Base-by-base conservation (phyloP, 2,329 filamentous ascomycete species). In the Byssoonygena ceratinophila region DNA sequence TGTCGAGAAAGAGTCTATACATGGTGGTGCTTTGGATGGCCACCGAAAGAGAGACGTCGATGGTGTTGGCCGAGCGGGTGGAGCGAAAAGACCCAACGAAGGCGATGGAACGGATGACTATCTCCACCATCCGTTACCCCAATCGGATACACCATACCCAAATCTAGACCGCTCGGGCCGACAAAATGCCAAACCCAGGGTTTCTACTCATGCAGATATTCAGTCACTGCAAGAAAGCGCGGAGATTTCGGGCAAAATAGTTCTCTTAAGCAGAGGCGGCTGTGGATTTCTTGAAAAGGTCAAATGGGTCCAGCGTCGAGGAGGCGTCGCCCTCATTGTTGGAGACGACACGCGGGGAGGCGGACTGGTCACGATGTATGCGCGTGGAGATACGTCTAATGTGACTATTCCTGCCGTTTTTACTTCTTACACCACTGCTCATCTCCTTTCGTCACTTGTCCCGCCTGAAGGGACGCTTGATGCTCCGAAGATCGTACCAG, bases 201-300 rank as follows among this genome's bases (percentile, higher is more conserved):
- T 65, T 43, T 55, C 66, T 36, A 66, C 71, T n/a, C 87, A 94
- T 69, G 87, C 88, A 55, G 88, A 96, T 68, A 95, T 95, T 56
- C 87, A 94, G 66, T 91, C 85, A 1, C 75, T 95, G 55, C 89
- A 96, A 68, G 88, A 96, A 70, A 83, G 83, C 50, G 89, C 91
- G 20, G 91, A 97, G 66, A 97, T 98, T 58, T 78, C 83, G 29
- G 92, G 92, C 59, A 97, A 95, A 70, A 81, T 98, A 45, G 92
- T 94, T 1, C 74, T 98, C 49, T 75, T 98, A 53, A 94, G 87
- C 67, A 82, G 92, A 52, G 92, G 92, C 54, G 92, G 91, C 6
- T 98, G 92, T 68, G 92, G 92, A 4, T 98, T 98, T 66, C 71
- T 96, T 55, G 91, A 97, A 65, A 98, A 98, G 70, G 88, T 92